Base-by-base conservation (phyloP, 352 stramenopile genomes). In the Globisporangium megalacanthum region DNA sequence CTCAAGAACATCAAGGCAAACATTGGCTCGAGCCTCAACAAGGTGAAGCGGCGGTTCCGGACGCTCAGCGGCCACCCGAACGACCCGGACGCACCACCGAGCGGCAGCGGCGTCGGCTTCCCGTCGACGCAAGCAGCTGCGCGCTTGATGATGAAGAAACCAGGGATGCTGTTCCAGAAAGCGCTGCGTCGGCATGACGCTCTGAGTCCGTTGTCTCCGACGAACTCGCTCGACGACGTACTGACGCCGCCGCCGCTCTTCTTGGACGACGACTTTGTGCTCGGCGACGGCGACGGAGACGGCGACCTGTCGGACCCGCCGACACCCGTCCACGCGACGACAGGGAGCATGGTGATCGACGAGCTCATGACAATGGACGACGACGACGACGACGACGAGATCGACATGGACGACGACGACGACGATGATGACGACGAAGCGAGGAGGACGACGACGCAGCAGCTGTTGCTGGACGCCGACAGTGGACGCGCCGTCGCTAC, bases 1-100 rank as follows among this genome's bases (percentile, higher is more conserved):
- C 54, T 92, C 29, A 88, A 88, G 58, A 84, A 73, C 49, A 86
- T 86, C 49, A 89, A 86, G 58, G 69, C 72, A 3, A 89, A 92
- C 44, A 68, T 92, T 33, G 76, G 79, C 11, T 89, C 79, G 17
- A 89, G 77, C 46, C 69, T 92, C 19, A 90, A 85, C 46, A 90
- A 90, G 60, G 79, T 92, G 37, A 89, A 88, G 53, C 82, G 72
- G 36, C 75, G 74, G 13, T 89, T 92, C 25, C 72, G 72, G 0
- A 86, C 77, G n/a, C 59, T 88, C 45, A 72, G 74, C 14, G 73
- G 65, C 17, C 72, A 87, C 49, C 69, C 78, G 39, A 77, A 82
- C 50, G 72, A 84, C 46, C 54, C 64, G 0, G 64, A 69, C 8
- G 58, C 63, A 0, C 62, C 70, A 6, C 14, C 17, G 7, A 22